Evolutionary conservation across 169 alveolate species (phyloP).

Genomic region (Hepatocystis sp.): DNA sequence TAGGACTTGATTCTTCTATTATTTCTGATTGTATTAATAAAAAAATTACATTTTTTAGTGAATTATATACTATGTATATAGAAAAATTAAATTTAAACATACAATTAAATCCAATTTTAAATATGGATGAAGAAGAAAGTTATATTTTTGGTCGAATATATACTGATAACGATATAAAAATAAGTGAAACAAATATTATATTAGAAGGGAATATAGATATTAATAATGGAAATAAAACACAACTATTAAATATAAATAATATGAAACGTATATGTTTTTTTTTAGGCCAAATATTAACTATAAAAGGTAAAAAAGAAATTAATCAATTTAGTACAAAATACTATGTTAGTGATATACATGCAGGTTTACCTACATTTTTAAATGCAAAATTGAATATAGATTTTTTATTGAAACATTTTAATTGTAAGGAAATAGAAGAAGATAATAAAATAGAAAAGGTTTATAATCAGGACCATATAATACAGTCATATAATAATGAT

Average conservation of each 20-base stretch:
- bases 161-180: slow-evolving; percentile 63
- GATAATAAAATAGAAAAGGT: slow-evolving; percentile 30
- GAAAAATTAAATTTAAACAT: slow-evolving; percentile 61
- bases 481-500: slow-evolving; percentile 67
- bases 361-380: slow-evolving; percentile 74
- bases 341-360: slow-evolving; percentile 54
- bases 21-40: slow-evolving; percentile 56
- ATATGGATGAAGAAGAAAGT: slow-evolving; percentile 64
- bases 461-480: slow-evolving; percentile 13
- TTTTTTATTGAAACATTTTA: slow-evolving; percentile 68
- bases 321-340: slow-evolving; percentile 72
- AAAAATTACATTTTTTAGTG: slow-evolving; percentile 60
- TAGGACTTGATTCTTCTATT: slow-evolving; percentile 58
- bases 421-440: slow-evolving; percentile 61
- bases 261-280: slow-evolving; percentile 66
- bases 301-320: slow-evolving; percentile 74
- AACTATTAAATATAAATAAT: slow-evolving; percentile 47
- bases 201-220: slow-evolving; percentile 51
- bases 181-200: slow-evolving; percentile 75
- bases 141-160: slow-evolving; percentile 64
- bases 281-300: slow-evolving; percentile 74
- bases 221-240: slow-evolving; percentile 73
- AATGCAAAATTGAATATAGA: slow-evolving; percentile 36
- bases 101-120: slow-evolving; percentile 60
- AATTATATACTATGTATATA: slow-evolving; percentile 44